Conservation (phyloP, 1,284 basidiomycete species). For the Xerocomus minutiporus region DNA sequence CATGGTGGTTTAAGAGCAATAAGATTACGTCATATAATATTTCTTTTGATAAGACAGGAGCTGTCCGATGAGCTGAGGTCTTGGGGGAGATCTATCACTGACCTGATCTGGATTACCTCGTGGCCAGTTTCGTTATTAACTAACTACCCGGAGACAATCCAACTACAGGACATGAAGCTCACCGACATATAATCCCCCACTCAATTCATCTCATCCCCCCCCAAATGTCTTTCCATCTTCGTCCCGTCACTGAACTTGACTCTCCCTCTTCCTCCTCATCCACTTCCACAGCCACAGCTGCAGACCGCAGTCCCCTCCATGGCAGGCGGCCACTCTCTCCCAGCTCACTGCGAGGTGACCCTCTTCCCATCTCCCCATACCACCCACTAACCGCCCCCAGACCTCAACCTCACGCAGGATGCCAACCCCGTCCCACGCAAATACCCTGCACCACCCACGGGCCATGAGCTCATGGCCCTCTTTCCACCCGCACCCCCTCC, state of each 20-base stretch:
- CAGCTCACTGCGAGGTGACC: slow-evolving; percentile 49
- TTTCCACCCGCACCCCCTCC: slow-evolving; percentile 65
- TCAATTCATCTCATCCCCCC: background rate
- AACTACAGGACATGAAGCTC: no score
- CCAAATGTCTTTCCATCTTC: slow-evolving; percentile 45
- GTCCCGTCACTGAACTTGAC: slow-evolving; percentile 36
- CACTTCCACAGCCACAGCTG: slow-evolving; percentile 20
- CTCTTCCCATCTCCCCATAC: background rate
- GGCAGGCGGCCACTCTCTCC: slow-evolving; percentile 41
- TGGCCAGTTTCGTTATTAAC: no score
- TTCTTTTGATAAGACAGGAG: no score
- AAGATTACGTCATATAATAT: slow-evolving; percentile 19
- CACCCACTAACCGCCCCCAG: slow-evolving; percentile 32
- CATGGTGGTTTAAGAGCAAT: slow-evolving; percentile 32
- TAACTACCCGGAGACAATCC: background rate
- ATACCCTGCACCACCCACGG: slow-evolving; percentile 68
- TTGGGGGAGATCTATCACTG: no score
- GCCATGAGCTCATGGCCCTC: slow-evolving; percentile 76
- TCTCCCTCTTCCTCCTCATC: slow-evolving; percentile 30
- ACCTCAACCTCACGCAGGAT: slow-evolving; percentile 53
- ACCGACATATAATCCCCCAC: slow-evolving; percentile 10
- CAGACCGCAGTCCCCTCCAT: slow-evolving; percentile 26
- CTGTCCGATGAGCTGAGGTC: no score
- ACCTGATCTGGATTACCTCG: no score
- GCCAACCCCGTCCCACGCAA: slow-evolving; percentile 45